Evolutionary conservation across 192 early-diverging fungal genomes (phyloP).

Genomic region (Diversispora epigaea): DNA sequence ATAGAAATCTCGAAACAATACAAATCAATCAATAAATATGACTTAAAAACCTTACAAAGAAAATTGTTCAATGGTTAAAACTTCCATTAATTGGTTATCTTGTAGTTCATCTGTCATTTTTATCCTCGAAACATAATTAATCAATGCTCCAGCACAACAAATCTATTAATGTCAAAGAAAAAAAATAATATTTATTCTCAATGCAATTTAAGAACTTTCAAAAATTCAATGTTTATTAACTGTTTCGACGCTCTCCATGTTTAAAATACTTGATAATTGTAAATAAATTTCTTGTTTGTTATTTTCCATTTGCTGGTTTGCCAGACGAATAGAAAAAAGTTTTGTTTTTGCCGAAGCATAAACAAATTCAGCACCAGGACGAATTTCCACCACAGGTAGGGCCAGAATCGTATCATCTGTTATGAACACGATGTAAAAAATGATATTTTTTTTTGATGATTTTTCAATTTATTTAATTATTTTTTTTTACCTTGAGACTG

Average conservation of each 20-base stretch:
- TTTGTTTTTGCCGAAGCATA: conserved; percentile 37
- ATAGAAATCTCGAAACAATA: not conserved
- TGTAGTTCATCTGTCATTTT: conserved; percentile 25
- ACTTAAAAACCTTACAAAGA: conserved; percentile 33
- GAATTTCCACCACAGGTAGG: conserved; percentile 26
- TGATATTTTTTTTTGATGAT: not conserved
- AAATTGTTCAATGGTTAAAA: conserved; percentile 39
- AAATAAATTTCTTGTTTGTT: conserved; percentile 35
- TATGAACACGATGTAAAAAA: not conserved
- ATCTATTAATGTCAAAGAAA: conserved; percentile 32
- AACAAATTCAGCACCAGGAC: conserved; percentile 37
- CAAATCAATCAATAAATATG: not conserved
- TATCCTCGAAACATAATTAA: conserved; percentile 42
- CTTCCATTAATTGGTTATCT: conserved; percentile 1
- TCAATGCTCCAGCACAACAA: conserved; percentile 46
- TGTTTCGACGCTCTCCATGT: conserved; percentile 42
- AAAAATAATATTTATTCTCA: not conserved
- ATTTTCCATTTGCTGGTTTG: conserved; percentile 20
- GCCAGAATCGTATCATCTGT: not conserved
- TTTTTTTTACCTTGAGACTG: conserved; percentile 20
- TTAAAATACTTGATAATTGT: conserved; percentile 37
- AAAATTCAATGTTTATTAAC: conserved; percentile 27
- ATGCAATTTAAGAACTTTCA: not conserved
- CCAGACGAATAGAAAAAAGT: conserved; percentile 34
- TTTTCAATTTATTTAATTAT: not conserved